Base-by-base conservation (phyloP, 2,329 filamentous ascomycete species). In the Colletotrichum tropicale region DNA sequence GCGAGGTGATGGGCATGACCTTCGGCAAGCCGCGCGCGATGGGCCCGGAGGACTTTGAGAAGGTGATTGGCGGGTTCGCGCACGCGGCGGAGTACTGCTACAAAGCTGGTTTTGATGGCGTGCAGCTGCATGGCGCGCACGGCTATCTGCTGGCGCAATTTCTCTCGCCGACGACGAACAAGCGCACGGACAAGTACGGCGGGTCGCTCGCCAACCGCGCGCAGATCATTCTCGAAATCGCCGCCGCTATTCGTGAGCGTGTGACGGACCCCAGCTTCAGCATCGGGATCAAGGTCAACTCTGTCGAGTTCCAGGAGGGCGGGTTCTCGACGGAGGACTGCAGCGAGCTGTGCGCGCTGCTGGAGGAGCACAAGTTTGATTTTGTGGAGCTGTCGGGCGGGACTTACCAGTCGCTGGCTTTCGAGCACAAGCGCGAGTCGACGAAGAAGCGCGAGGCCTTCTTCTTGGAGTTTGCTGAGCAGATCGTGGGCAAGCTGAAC, bases 331-430 rank as follows among this genome's bases (percentile, higher is more conserved):
- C 89, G 3, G 85, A 88, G 2, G 91, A 92, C 70, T 88, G 89
- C 2, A 84, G 83, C 21, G 83, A 87, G 67, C 83, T 92, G 52
- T 87, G 86, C 80, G 79, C 83, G 21, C 81, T 85, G 5, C 84
- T 91, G 7, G 89, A 91, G 79, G 79, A 83, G 26, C 85, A 88
- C 76, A 81, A 81, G 9, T 88, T 92, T 48, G 87, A 91, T 80
- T 91, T 91, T 79, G 89, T 93, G 8, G 91, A 93, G 82, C 84
- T 93, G 0, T 89, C 86, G 0, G 91, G 91, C 15, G 91, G 91
- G 9, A 93, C 91, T 0, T 92, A 92, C 78, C 88, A 93, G 81
- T 81, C 84, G 21, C 80, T 89, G 1, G 89, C 86, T 0, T 91
- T 91, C 76, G 78, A 78, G 3, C 88, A 91, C 80, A 85, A 87